phyloP scores from a whole-genome alignment of 2,329 filamentous ascomycete genomes.

The Alternaria hordeiaustralica region DNA sequence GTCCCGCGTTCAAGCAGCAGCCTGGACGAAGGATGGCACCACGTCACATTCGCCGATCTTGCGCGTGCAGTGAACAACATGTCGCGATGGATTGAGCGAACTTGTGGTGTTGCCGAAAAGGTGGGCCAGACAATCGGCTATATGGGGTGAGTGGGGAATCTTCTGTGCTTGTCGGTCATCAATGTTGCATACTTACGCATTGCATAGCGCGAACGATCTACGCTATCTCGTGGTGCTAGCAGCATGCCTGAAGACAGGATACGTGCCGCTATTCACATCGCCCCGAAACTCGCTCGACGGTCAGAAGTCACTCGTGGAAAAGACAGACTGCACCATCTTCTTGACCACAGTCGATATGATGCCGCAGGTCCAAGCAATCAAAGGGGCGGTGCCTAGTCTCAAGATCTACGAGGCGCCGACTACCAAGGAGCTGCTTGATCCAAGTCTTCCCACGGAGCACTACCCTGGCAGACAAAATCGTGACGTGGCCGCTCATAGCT shows the following conservation, averaged over 20 bases:
- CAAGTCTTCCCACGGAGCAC: background rate
- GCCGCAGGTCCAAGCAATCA: background rate
- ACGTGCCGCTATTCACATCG: conserved; percentile 3
- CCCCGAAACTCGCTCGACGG: conserved; percentile 1
- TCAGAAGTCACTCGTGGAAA: background rate
- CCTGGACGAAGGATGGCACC: background rate
- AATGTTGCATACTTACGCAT: background rate
- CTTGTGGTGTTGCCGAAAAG: background rate
- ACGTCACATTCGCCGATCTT: background rate
- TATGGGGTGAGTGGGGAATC: background rate
- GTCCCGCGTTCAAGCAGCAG: background rate
- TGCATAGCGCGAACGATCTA: background rate
- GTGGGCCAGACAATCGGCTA: conserved; percentile 1
- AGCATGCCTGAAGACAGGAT: conserved; percentile 2
- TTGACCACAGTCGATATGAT: background rate
- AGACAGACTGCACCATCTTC: background rate
- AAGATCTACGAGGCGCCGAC: background rate
- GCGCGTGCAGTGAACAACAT: background rate
- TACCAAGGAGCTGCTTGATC: background rate
- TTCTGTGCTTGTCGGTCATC: fast-evolving
- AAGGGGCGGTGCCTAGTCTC: background rate
- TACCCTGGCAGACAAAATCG: background rate
- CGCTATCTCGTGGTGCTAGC: conserved; percentile 1
- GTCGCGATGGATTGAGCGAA: background rate
- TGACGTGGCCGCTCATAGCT: background rate